Evolutionary conservation across 1,284 basidiomycete genomes (phyloP).

Genomic region (Ustilago bromivora): DNA sequence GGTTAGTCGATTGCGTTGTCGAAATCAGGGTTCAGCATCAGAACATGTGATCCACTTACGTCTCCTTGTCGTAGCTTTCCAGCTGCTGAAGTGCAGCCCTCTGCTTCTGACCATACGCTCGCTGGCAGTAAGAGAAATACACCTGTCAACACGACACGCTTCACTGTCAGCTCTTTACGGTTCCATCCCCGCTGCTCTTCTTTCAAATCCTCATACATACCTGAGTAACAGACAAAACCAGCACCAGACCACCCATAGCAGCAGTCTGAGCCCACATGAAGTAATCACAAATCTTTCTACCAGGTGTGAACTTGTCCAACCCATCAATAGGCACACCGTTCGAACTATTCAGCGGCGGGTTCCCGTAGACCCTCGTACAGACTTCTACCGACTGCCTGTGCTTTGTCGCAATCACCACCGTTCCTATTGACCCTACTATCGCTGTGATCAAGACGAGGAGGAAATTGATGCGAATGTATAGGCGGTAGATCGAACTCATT

Average conservation of each 20-base stretch:
- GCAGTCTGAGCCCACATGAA: slow-evolving; percentile 52
- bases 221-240: slow-evolving; percentile 42
- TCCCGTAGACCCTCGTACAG: slow-evolving; percentile 50
- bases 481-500: slow-evolving; percentile 43
- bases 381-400: slow-evolving; percentile 36
- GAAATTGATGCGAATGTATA: slow-evolving; percentile 53
- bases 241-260: slow-evolving; percentile 41
- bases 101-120: slow-evolving; percentile 53
- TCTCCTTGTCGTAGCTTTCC: slow-evolving; percentile 22
- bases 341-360: slow-evolving; percentile 32
- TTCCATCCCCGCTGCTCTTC: background rate
- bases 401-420: slow-evolving; percentile 37
- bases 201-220: slow-evolving; percentile 14
- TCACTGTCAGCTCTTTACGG: background rate
- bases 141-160: slow-evolving; percentile 13
- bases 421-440: slow-evolving; percentile 22
- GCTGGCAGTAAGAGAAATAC: slow-evolving; percentile 51
- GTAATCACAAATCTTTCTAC: slow-evolving; percentile 45
- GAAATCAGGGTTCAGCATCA: background rate
- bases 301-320: slow-evolving; percentile 33
- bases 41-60: slow-evolving; percentile 11
- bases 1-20: background rate
- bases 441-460: slow-evolving; percentile 38
- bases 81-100: slow-evolving; percentile 26
- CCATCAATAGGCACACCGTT: slow-evolving; percentile 24